Evolutionary conservation across 2,329 filamentous ascomycete species (phyloP), one percentile per base, ranked within the genome.

Genomic region (Graphiopsis chlorocephala): DNA sequence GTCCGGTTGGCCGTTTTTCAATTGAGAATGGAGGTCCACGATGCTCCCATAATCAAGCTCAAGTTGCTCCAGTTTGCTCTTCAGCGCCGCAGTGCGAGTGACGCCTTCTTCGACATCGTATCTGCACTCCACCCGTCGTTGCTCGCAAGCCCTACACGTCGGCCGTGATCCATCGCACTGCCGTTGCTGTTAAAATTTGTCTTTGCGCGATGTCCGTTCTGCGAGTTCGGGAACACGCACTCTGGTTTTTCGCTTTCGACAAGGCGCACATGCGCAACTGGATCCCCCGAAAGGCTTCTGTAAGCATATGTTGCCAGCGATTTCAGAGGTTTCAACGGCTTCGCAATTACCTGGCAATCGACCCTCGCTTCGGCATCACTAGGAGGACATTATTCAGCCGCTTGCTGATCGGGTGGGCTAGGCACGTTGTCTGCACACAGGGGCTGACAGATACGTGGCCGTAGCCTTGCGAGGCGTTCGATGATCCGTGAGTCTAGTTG

Each of bases 351-450:
- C 60, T 62, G 48, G 60, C 60, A 62, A 62, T 62, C 60, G 60
- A 62, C 60, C 60, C 60, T 53, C 60, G 60, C 60, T 62, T 62
- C 52, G 60, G 60, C 60, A 62, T 62, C 35, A 62, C 60, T 42
- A 29, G 52, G 60, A n/a, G 60, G 33, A 53, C 60, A 62, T 62
- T 15, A 35, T 62, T 29, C 60, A 55, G 47, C 26, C 59, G 47
- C 45, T 52, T 38, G 47, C 17, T 62, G 48, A 45, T 55, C 60
- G 25, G 60, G 52, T 26, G 33, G 48, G 48, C 47, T 47, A 35
- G 59, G 47, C 47, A 45, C 47, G 60, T 20, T 28, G 60, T 45
- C 25, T 26, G 60, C 25, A 42, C 48, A 33, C 48, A n/a, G 31
- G 29, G 48, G 48, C 26, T 62, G 48, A 53, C 60, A 48, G 29